Evolutionary conservation across 164 flowering plant genomes (phyloP), one percentile per base, ranked within the genome.

Genomic region (Paratinospora sagittata): DNA sequence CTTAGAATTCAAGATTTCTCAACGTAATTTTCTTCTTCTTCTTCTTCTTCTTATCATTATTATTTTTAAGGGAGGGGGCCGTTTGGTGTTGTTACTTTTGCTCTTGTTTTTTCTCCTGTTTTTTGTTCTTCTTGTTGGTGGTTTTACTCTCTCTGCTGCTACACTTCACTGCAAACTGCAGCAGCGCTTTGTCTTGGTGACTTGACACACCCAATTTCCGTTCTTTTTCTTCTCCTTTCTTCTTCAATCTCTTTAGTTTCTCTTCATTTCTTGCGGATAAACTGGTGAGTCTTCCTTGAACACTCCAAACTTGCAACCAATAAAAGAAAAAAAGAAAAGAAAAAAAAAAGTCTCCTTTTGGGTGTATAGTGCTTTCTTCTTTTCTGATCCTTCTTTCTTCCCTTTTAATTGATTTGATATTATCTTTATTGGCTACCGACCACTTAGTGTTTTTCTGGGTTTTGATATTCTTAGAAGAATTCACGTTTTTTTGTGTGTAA

Each of bases 221-320:
- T 30, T 43, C 55, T 21, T 14, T 26, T 7, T 0, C 27, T 21
- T 55, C 36, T n/a, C 6, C 70, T 55, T 17, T 7, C 55, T 70
- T 52, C 24, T 12, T 21, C 57, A 6, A 9, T 41, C 8, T 30
- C 65, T 45, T 37, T 43, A 27, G 34, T 52, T 37, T 27, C n/a
- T 0, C 37, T 19, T 71, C 66, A 26, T 37, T 27, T 52, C 66
- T 62, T 71, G 71, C 71, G 52, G 57, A 67, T 67, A 62, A 61
- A 67, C 19, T 67, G 67, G 67, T 71, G 73, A 12, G 63, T 62
- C 65, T 12, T 27, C 61, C 30, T 55, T 21, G 67, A 67, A 67
- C 75, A 65, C 60, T 8, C 60, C 17, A 52, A 52, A 52, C 60
- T n/a, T n/a, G 60, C 60, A 52, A 72, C 72, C 65, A 41, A 63